phyloP scores from a whole-genome alignment of 345 rosid species.

The Euphorbia peplus region DNA sequence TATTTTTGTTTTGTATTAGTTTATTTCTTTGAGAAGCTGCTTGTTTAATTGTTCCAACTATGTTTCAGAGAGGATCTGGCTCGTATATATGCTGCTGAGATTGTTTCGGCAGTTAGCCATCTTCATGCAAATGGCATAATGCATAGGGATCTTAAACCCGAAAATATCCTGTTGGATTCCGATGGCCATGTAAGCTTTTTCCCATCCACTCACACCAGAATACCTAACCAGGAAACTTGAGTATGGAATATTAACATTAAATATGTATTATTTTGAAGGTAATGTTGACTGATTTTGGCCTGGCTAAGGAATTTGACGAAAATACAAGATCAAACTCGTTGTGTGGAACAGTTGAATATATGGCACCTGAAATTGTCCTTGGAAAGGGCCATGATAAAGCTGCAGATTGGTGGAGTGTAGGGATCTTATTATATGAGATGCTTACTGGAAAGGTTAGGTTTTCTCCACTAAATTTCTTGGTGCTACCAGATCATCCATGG shows the following conservation, averaged over 20 bases:
- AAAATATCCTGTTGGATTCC: constrained; percentile 76
- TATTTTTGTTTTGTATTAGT: not conserved
- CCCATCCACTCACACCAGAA: constrained; percentile 14
- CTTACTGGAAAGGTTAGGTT: constrained; percentile 74
- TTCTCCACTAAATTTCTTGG: not conserved
- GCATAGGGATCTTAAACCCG: constrained; percentile 99
- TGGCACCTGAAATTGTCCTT: constrained; percentile 86
- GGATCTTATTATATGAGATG: constrained; percentile 85
- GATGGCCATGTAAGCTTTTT: constrained; percentile 73
- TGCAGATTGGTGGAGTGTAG: constrained; percentile 99
- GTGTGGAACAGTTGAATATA: constrained; percentile 92
- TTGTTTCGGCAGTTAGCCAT: constrained; percentile 82
- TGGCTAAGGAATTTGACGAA: constrained; percentile 83
- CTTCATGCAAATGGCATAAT: constrained; percentile 93
- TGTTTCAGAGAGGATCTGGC: constrained; percentile 82
- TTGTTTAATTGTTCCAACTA: constrained; percentile 18
- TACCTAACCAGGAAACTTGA: not conserved
- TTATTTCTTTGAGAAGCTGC: not conserved
- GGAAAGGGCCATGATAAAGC: constrained; percentile 95
- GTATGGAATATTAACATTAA: constrained; percentile 5
- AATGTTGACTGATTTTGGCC: constrained; percentile 85
- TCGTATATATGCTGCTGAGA: constrained; percentile 86
- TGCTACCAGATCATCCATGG: not conserved
- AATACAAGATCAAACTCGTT: constrained; percentile 83
- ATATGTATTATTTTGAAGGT: constrained; percentile 38